These are phyloP conservation scores for Vigna reflexopilosa DNA, from an alignment of 306 rosid species.

Conservation along the genomic window DNA sequence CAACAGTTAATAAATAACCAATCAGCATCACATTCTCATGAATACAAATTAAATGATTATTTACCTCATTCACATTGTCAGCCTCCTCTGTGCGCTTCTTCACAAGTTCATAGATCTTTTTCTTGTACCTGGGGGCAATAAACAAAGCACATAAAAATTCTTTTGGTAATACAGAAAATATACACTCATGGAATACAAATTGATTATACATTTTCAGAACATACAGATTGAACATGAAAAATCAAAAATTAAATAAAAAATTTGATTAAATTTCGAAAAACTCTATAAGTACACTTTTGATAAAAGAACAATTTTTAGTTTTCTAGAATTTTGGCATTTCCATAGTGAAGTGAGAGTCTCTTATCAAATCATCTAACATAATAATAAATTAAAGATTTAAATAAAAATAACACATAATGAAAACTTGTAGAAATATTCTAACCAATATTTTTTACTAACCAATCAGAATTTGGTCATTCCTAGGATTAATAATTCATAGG, in stretches of 20 bases:
- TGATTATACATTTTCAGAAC: background rate
- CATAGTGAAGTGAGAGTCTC: no score
- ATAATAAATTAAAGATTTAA: no score
- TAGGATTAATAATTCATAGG: no score
- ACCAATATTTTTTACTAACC: no score
- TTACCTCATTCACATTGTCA: conserved; percentile 71
- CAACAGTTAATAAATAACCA: conserved; percentile 24
- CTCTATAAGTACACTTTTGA: background rate
- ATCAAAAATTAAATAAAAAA: background rate
- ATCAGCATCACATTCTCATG: conserved; percentile 17
- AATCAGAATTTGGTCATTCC: no score
- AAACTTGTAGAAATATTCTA: no score
- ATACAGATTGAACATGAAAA: conserved; percentile 25
- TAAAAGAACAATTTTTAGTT: no score
- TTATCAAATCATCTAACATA: no score
- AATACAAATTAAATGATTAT: conserved; percentile 47
- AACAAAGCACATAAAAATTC: conserved; percentile 34
- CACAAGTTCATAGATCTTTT: conserved; percentile 77
- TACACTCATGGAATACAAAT: conserved; percentile 30
- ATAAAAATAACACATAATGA: no score
- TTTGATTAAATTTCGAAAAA: conserved; percentile 24
- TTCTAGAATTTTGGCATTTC: no score
- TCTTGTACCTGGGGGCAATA: conserved; percentile 70
- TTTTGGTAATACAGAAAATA: conserved; percentile 2
- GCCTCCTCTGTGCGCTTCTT: conserved; percentile 80